Evolutionary conservation across 129 eudicot genomes (phyloP), one percentile per base, ranked within the genome.

Genomic region (Deinandra increscens): DNA sequence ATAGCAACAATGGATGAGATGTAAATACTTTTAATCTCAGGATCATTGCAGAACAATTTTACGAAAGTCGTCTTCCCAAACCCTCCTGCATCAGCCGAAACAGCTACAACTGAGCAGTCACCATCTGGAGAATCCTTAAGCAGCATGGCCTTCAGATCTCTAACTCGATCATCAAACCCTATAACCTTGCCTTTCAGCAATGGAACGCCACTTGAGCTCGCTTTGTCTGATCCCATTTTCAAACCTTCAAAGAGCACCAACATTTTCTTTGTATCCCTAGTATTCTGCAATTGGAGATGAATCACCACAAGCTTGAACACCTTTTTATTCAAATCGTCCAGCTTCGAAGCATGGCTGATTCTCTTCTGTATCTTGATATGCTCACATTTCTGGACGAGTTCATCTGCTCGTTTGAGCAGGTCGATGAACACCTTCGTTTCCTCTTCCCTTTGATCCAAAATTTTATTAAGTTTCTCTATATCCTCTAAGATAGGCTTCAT

Each of bases 81-180:
- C 41, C 73, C 71, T 36, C 73, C 73, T 33, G 17, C 62, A n/a
- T n/a, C n/a, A 12, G 49, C 73, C 29, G 74, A 51, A 39, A 69
- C 74, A 69, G 53, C 64, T 37, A 69, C 74, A 46, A 69, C 37
- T 18, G 51, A 51, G 55, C 72, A 68, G 9, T 68, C 72, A 68
- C 9, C 60, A 9, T 2, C 10, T 1, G 14, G 22, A n/a, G 49
- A 34, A 74, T 64, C 72, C 56, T 64, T 66, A 5, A 51, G 55
- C 23, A 74, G 6, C 78, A 12, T 74, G 5, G 42, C 64, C 56
- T 39, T 74, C 65, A 74, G 23, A 20, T 51, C 45, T 56, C 4
- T 43, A 5, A 64, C 33, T 41, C 3, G 72, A 3, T 50, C 17
- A n/a, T 74, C 53, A 66, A 74, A 51, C n/a, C 72, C 72, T 9